phyloP scores from a whole-genome alignment of 768 basidiomycete species.

The Termitomyces sp. region DNA sequence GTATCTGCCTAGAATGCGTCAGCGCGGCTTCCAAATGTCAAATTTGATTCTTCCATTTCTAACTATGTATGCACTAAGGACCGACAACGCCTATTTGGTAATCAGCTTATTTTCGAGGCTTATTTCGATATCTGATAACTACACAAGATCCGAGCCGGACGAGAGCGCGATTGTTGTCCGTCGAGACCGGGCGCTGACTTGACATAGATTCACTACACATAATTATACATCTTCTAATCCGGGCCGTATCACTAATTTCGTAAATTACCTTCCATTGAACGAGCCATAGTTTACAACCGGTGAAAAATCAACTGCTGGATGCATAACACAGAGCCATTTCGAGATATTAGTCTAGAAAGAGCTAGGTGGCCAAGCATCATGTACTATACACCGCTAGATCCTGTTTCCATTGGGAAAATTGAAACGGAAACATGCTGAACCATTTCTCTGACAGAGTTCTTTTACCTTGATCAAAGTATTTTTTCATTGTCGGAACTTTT shows the following conservation, averaged over 20 bases:
- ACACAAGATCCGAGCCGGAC: not conserved
- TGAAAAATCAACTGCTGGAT: not conserved
- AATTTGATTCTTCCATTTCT: not conserved
- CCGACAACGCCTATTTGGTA: not conserved
- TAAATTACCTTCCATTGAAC: not conserved
- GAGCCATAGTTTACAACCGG: not conserved
- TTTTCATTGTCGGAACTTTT: too few species aligned
- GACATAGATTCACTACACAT: not conserved
- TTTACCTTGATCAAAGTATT: too few species aligned
- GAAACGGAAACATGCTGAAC: too few species aligned
- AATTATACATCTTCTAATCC: not conserved
- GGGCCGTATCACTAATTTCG: not conserved
- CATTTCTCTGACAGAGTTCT: too few species aligned
- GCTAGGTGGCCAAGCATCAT: too few species aligned
- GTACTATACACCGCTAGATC: too few species aligned
- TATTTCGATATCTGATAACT: not conserved
- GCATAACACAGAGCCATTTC: not conserved
- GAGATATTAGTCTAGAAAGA: not conserved
- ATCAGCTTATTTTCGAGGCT: not conserved
- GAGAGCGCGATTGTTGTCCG: not conserved
- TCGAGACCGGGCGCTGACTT: not conserved
- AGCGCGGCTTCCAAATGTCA: not conserved
- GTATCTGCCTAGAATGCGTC: not conserved
- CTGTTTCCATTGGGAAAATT: too few species aligned
- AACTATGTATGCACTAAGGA: not conserved